Evolutionary conservation across 108 stramenopile species (phyloP).

Genomic region (Cylindrotheca closterium): DNA sequence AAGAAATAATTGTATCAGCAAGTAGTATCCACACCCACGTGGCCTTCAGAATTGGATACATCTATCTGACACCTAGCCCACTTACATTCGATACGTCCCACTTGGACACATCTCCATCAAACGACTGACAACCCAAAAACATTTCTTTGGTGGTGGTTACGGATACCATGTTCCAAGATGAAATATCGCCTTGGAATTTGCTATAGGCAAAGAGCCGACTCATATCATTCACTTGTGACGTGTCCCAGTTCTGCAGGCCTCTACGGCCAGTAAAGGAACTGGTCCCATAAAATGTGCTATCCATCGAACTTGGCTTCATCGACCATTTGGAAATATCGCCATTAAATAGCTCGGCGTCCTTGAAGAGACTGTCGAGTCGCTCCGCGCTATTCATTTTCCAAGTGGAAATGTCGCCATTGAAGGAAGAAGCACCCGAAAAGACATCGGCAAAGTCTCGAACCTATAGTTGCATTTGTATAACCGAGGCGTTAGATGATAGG

Average conservation of each 20-base stretch:
- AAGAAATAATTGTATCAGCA: neutral
- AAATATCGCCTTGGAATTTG: neutral
- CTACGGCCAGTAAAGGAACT: neutral
- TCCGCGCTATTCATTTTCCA: slow-evolving; percentile 34
- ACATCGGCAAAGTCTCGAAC: slow-evolving; percentile 15
- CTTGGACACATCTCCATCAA: neutral
- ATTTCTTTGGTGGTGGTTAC: neutral
- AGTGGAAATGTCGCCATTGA: slow-evolving; percentile 36
- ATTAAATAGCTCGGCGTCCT: slow-evolving; percentile 27
- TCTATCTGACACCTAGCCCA: no score
- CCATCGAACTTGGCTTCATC: neutral
- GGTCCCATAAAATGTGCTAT: neutral
- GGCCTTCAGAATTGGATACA: no score
- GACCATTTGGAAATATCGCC: slow-evolving; percentile 38
- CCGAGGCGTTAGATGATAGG: no score
- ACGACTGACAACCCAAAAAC: neutral
- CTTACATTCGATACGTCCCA: neutral
- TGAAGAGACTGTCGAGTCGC: slow-evolving; percentile 29
- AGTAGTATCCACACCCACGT: no score
- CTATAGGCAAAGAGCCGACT: neutral
- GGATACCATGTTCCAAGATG: neutral
- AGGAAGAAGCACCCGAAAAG: slow-evolving; percentile 21
- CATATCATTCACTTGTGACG: neutral
- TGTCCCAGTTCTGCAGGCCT: neutral
- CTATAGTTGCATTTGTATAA: no score